These are phyloP conservation scores for Aspergillus versicolor DNA, from an alignment of 2,329 filamentous ascomycete genomes.

Conservation along the genomic window DNA sequence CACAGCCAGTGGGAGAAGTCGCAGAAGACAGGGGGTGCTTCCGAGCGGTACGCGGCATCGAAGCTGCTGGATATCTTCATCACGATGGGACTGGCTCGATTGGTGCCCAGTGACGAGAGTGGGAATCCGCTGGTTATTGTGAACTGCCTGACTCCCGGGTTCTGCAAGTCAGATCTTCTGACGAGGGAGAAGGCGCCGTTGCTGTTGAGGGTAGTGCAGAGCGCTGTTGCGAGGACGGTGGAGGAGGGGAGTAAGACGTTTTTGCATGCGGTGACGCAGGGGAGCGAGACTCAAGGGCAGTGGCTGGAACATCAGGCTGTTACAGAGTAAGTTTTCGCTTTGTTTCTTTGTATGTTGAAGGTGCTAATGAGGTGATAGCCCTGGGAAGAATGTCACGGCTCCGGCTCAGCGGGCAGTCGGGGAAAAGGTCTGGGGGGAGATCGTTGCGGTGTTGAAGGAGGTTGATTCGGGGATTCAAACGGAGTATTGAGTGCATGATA, in stretches of 20 bases:
- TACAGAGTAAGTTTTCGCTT: conserved; percentile 9
- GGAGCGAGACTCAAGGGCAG: conserved; percentile 11
- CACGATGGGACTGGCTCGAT: conserved; percentile 8
- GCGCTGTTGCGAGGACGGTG: conserved; percentile 8
- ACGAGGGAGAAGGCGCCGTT: conserved; percentile 14
- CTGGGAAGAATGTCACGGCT: conserved; percentile 7
- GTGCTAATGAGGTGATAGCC: conserved; percentile 6
- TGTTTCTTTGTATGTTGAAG: not conserved
- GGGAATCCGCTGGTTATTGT: conserved; percentile 17
- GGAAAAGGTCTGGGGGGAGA: conserved; percentile 14
- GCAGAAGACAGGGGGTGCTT: not conserved
- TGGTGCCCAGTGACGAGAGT: conserved; percentile 10
- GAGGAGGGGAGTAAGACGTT: conserved; percentile 16
- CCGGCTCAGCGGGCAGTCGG: not conserved
- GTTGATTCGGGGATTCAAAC: not conserved
- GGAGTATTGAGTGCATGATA: not conserved
- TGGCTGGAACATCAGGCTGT: conserved; percentile 15
- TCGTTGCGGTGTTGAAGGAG: conserved; percentile 13
- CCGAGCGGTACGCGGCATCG: conserved; percentile 15
- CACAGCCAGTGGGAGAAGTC: not conserved
- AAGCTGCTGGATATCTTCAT: conserved; percentile 17
- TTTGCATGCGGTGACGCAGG: conserved; percentile 7
- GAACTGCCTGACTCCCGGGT: conserved; percentile 24
- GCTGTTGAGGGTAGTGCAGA: conserved; percentile 13
- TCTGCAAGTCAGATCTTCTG: conserved; percentile 22